phyloP scores from a whole-genome alignment of 306 rosid genomes.

The Castanopsis chinensis region DNA sequence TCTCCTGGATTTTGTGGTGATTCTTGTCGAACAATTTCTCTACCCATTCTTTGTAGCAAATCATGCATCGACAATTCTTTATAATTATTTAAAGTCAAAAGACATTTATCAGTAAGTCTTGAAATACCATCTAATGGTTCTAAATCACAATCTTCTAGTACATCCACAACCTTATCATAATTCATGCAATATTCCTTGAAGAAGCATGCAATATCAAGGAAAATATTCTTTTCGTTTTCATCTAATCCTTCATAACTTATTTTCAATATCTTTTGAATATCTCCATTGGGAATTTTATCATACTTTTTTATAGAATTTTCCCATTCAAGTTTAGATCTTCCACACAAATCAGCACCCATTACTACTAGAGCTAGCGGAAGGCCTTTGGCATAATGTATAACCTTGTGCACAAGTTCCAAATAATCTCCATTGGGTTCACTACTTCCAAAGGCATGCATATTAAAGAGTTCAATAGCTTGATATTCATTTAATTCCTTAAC shows the following conservation, averaged over 20 bases:
- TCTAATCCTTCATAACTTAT: background rate
- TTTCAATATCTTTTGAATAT: background rate
- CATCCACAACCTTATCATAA: background rate
- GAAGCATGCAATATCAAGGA: conserved; percentile 26
- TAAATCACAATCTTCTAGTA: background rate
- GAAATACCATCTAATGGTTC: background rate
- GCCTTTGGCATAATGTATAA: conserved; percentile 1
- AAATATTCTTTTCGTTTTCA: background rate
- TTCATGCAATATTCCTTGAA: background rate
- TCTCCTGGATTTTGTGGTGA: background rate
- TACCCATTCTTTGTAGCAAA: conserved; percentile 13
- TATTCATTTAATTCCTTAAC: background rate
- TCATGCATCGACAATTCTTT: conserved; percentile 12
- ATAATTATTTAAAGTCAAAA: background rate
- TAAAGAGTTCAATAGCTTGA: background rate
- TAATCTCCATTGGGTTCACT: background rate
- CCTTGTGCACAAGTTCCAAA: background rate
- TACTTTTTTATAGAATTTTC: background rate
- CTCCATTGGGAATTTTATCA: background rate
- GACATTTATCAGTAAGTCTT: background rate
- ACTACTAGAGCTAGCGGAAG: conserved; percentile 4
- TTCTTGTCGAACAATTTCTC: conserved; percentile 22
- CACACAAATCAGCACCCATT: background rate
- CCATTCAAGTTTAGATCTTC: conserved; percentile 5
- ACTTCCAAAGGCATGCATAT: background rate